These are phyloP conservation scores for Alternaria rosae DNA, from an alignment of 2,329 filamentous ascomycete genomes.

Conservation along the genomic window DNA sequence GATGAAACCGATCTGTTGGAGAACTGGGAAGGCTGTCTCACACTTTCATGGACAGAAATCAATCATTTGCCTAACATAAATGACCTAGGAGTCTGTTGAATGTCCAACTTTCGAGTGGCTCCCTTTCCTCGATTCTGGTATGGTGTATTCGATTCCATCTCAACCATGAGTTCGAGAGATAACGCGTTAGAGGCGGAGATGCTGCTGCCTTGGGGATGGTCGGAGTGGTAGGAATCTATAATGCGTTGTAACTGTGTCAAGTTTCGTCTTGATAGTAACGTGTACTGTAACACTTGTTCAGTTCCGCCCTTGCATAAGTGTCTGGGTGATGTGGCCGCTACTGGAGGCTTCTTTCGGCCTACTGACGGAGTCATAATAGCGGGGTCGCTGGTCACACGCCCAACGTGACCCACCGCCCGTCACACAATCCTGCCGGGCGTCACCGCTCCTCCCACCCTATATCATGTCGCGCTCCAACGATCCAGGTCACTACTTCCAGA, in stretches of 20 bases:
- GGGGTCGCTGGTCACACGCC: conserved; percentile 16
- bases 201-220: not conserved
- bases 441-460: conserved; percentile 21
- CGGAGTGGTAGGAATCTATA: not conserved
- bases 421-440: not conserved
- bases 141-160: not conserved
- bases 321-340: not conserved
- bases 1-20: not conserved
- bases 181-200: not conserved
- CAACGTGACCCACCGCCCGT: conserved; percentile 7
- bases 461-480: conserved; percentile 59
- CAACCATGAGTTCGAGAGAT: not conserved
- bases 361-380: conserved; percentile 10
- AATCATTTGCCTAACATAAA: not conserved
- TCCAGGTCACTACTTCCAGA: conserved; percentile 88
- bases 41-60: not conserved
- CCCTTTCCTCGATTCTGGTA: not conserved
- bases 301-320: not conserved
- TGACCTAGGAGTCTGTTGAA: not conserved
- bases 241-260: not conserved
- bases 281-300: not conserved
- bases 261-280: not conserved
- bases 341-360: not conserved
- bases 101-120: not conserved
- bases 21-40: not conserved